Base-by-base conservation (phyloP, 2,329 filamentous ascomycete genomes). In the Sporothrix globosa region DNA sequence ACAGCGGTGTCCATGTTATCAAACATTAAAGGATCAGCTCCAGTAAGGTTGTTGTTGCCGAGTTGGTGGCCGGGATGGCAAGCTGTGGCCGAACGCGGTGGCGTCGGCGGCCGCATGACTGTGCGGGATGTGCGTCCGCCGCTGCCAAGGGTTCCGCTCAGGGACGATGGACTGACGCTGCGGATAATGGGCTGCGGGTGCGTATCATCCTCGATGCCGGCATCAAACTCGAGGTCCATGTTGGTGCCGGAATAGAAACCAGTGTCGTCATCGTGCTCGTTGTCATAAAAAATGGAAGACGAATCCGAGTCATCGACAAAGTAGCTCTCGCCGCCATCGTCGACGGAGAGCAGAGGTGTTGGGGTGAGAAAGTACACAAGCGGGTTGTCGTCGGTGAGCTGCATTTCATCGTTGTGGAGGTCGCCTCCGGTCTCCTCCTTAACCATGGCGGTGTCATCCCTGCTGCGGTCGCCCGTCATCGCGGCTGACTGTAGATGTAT, bases 301-400 rank as follows among this genome's bases (percentile, higher is more conserved):
- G 82, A 78, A 30, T 75, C 77, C 21, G 75, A 74, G 9, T 75
- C 78, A 11, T 80, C 79, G 78, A 54, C 19, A 48, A n/a, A 34
- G 69, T 56, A 63, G 30, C 52, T 44, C 41, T 82, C 81, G 30
- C 82, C 77, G 41, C 82, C 78, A 21, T 76, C 77, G n/a, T 76
- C 75, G 7, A 73, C 77, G 13, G 79, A 78, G 24, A 71, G 65
- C 19, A 82, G 80, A 0, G 83, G 80, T 0, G 82, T 79, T 1
- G 86, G 65, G 0, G 85, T 86, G 54, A 88, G 81, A 73, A 88
- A 88, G 76, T 86, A 87, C 63, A 81, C 84, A 67, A 88, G 80
- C 19, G 86, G 86, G 73, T 87, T 83, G 60, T 85, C 81, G 72
- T 85, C 83, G 68, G 85, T 83, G 70, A 75, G 75, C 2, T 78